A percentile compares a stretch with the other conserved stretches of the same genome.
These are phyloP conservation scores for Fusarium vanettenii DNA, from an alignment of 2,329 filamentous ascomycete species.

Conservation along the genomic window DNA sequence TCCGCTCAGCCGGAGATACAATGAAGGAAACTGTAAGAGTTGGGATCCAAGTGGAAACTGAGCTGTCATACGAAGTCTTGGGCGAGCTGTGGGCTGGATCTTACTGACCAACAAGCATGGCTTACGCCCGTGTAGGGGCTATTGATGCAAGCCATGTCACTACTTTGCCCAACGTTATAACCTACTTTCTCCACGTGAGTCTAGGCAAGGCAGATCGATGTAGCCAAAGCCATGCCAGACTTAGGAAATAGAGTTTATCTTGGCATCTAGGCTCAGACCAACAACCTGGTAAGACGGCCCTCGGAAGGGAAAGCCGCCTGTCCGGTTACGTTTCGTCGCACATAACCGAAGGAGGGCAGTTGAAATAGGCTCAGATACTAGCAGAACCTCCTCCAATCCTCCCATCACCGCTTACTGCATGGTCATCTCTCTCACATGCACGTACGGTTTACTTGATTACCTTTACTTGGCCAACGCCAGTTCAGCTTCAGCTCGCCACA, in stretches of 20 bases:
- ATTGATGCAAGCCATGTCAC: neutral
- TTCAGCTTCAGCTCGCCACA: neutral
- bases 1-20: neutral
- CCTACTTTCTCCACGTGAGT: neutral
- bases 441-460: neutral
- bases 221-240: neutral
- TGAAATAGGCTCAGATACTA: neutral
- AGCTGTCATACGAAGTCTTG: neutral
- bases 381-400: neutral
- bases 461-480: neutral
- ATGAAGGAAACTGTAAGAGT: neutral
- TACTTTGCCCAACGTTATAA: neutral
- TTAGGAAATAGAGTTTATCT: neutral
- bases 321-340: neutral
- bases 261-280: neutral
- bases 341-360: neutral
- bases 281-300: neutral
- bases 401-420: neutral
- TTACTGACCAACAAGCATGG: neutral
- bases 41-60: neutral
- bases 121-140: neutral
- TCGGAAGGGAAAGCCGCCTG: neutral
- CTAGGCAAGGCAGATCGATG: neutral
- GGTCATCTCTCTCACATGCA: neutral
- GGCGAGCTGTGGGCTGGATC: neutral